Evolutionary conservation across 768 basidiomycete genomes (phyloP).

Genomic region (Neoboletus subvelutipes): DNA sequence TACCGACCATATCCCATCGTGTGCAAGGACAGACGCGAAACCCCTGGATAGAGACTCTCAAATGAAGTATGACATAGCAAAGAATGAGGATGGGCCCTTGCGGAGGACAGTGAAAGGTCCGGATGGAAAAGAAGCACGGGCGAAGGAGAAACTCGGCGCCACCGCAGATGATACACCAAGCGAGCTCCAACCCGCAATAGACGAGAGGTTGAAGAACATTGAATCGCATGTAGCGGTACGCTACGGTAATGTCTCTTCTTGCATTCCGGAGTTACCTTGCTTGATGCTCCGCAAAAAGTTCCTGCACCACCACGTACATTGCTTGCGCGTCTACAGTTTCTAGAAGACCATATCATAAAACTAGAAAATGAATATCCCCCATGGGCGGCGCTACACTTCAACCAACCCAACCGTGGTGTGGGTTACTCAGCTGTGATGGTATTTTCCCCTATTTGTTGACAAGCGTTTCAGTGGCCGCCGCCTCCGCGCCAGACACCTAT

Average conservation of each 20-base stretch:
- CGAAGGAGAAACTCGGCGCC: slow-evolving; percentile 10
- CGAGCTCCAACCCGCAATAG: slow-evolving; percentile 55
- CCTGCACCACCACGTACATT: slow-evolving; percentile 68
- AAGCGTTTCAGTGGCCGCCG: slow-evolving; percentile 67
- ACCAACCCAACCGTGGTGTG: slow-evolving; percentile 79
- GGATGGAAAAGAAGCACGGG: slow-evolving; percentile 9
- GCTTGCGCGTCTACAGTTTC: slow-evolving; percentile 59
- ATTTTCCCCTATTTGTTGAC: not conserved
- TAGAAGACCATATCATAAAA: slow-evolving; percentile 75
- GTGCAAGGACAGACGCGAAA: slow-evolving; percentile 74
- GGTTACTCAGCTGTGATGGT: slow-evolving; percentile 33
- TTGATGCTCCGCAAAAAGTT: slow-evolving; percentile 42
- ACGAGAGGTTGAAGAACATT: slow-evolving; percentile 62
- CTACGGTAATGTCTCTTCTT: slow-evolving; percentile 53
- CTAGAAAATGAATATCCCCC: slow-evolving; percentile 84
- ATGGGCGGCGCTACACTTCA: slow-evolving; percentile 88
- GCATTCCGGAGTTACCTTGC: not conserved
- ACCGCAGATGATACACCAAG: slow-evolving; percentile 36
- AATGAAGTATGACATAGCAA: slow-evolving; percentile 87
- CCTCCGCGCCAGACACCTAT: slow-evolving; percentile 77
- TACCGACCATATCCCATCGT: slow-evolving; percentile 46
- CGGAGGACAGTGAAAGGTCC: slow-evolving; percentile 51
- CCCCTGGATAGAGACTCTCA: slow-evolving; percentile 70
- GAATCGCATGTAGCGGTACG: slow-evolving; percentile 72
- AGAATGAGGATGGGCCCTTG: slow-evolving; percentile 77